Evolutionary conservation across 192 early-diverging fungal genomes (phyloP).

Genomic region (Mortierella hygrophila): DNA sequence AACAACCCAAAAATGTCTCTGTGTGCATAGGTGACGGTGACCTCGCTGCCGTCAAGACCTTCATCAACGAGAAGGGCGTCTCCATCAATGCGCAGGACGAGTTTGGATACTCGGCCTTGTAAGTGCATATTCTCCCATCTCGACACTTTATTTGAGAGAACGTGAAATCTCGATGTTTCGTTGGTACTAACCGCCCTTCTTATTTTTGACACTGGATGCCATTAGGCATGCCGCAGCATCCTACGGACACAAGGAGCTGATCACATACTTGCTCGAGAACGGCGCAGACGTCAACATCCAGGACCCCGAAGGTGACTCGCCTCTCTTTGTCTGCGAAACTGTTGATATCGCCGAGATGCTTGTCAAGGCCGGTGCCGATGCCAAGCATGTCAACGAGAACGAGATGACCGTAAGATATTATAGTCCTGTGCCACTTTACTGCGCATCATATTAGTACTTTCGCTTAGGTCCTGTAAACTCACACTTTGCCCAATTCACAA

Average conservation of each 20-base stretch:
- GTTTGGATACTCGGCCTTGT: conserved; percentile 86
- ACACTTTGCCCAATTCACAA: neutral
- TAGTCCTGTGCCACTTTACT: neutral
- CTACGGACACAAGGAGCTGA: conserved; percentile 74
- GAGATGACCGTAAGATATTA: conserved; percentile 58
- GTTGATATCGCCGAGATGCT: conserved; percentile 75
- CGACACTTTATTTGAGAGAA: neutral
- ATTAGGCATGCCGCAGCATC: conserved; percentile 77
- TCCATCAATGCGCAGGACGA: conserved; percentile 78
- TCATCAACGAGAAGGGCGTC: conserved; percentile 64
- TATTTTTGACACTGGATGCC: neutral
- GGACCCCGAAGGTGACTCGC: conserved; percentile 88
- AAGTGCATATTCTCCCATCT: conserved; percentile 22
- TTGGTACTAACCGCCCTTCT: neutral
- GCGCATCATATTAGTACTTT: no score
- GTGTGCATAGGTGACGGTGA: conserved; percentile 36
- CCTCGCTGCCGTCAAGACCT: conserved; percentile 54
- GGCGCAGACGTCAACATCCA: conserved; percentile 77
- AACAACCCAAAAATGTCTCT: neutral
- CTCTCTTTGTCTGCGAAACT: conserved; percentile 81
- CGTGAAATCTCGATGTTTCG: neutral
- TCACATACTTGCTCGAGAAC: conserved; percentile 73
- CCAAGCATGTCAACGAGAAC: conserved; percentile 70
- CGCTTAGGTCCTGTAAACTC: neutral
- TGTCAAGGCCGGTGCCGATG: conserved; percentile 79